Percentiles rank a stretch among this genome's conserved stretches.
Conservation (phyloP, 345 rosid genomes). For the Eucalyptus curtisii region DNA sequence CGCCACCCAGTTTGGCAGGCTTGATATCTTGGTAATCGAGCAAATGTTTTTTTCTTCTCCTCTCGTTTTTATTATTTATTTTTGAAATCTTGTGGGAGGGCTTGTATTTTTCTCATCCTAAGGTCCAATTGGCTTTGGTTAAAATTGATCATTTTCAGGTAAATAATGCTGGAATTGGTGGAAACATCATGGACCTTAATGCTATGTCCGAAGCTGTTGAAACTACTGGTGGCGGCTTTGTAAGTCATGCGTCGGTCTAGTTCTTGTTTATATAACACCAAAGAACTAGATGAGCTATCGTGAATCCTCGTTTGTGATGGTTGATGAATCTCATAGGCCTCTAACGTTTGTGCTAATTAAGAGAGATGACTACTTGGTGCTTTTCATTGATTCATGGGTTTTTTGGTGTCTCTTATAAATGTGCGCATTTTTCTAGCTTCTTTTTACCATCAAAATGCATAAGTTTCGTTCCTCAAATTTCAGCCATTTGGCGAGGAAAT, state of each 20-base stretch:
- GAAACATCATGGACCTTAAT: not conserved
- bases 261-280: not conserved
- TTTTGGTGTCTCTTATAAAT: not conserved
- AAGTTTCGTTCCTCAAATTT: not conserved
- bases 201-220: not conserved
- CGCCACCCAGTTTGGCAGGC: not conserved
- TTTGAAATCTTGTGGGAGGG: not conserved
- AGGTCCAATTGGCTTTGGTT: not conserved
- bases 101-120: not conserved
- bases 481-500: not conserved
- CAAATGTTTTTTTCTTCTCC: not conserved
- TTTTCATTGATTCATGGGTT: not conserved
- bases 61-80: not conserved
- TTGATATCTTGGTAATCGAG: conserved; percentile 11
- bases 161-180: conserved; percentile 26
- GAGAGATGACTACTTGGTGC: not conserved
- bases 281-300: not conserved
- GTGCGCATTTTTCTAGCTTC: not conserved
- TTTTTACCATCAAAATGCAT: not conserved
- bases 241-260: not conserved
- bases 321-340: not conserved
- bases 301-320: not conserved
- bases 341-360: not conserved
- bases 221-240: not conserved
- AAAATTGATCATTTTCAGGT: conserved; percentile 17